Evolutionary conservation across 208 protist genomes (phyloP), one percentile per base, ranked within the genome.

Genomic region (Kentomonas sorsogonicus): DNA sequence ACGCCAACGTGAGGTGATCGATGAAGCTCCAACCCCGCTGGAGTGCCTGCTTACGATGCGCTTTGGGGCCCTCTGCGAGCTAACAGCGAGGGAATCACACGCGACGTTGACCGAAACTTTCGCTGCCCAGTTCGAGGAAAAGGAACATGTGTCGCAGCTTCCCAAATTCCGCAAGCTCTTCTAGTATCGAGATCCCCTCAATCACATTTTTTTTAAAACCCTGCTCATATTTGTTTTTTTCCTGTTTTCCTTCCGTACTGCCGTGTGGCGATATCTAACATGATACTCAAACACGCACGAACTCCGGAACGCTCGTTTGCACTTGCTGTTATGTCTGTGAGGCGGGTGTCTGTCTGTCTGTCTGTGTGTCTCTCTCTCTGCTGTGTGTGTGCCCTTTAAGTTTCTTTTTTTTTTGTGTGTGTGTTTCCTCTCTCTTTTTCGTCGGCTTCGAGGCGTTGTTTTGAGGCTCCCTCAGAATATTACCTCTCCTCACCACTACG

Each of bases 61-160:
- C n/a, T 92, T 81, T 64, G 81, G 66, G 5, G 44, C n/a, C n/a
- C n/a, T 67, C 1, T 92, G 72, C 46, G 73, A 77, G 30, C 57
- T 39, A 5, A 64, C 54, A 0, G 85, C 85, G 0, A 59, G 69
- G 40, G 36, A 36, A 25, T 69, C 79, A 5, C 89, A 89, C 54
- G 53, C 76, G 1, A 61, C 44, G n/a, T 51, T 92, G 22, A 67
- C 59, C 44, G 66, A 79, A 36, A 72, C 52, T 2, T 92, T 85
- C 50, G 53, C 34, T 10, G 41, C 50, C 0, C 52, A 82, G 18
- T 60, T 86, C 7, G 45, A 30, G 18, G 59, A 72, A 3, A 38
- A 44, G 9, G 58, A 71, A 33, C 48, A 50, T 4, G 34, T 18
- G 3, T n/a, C 36, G 40, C 22, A 29, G 3, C 6, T 9, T 5